A percentile compares a stretch with the other conserved stretches of the same genome.
Conservation (phyloP, 495 filamentous ascomycete genomes). For the Opeltia flavorubescens region DNA sequence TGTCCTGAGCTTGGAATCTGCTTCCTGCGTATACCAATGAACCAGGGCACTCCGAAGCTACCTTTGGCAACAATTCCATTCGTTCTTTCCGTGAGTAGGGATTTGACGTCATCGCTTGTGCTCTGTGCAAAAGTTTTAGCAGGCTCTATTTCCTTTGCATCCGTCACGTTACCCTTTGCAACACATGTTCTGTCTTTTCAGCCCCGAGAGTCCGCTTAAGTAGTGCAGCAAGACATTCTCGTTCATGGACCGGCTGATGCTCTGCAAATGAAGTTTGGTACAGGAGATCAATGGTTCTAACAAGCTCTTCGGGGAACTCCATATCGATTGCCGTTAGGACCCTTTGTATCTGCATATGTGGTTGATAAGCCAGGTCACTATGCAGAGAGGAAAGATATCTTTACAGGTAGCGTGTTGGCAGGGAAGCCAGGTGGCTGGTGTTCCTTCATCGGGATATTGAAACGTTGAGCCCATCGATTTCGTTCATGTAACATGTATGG, state of each 20-base stretch:
- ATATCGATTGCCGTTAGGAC: constrained; percentile 16
- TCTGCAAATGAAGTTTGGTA: constrained; percentile 47
- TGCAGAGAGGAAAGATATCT: background rate
- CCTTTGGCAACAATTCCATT: constrained; percentile 42
- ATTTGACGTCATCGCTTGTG: constrained; percentile 38
- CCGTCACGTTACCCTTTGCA: constrained; percentile 21
- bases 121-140: constrained; percentile 5
- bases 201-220: constrained; percentile 38
- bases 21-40: constrained; percentile 33
- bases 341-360: constrained; percentile 16
- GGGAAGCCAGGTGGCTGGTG: constrained; percentile 45
- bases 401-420: constrained; percentile 30
- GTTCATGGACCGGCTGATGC: constrained; percentile 30
- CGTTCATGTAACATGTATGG: constrained; percentile 48
- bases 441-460: constrained; percentile 43
- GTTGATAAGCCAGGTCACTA: constrained; percentile 3
- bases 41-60: constrained; percentile 63
- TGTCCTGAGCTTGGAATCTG: background rate
- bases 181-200: constrained; percentile 25
- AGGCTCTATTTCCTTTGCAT: no score
- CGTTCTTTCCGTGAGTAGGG: constrained; percentile 37
- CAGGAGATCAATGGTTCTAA: constrained; percentile 31
- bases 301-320: constrained; percentile 28
- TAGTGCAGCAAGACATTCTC: constrained; percentile 32
- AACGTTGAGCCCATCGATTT: constrained; percentile 42